Percentiles rank a stretch among this genome's conserved stretches.
phyloP scores from a whole-genome alignment of 2,329 filamentous ascomycete species.

The Clonostachys solani region DNA sequence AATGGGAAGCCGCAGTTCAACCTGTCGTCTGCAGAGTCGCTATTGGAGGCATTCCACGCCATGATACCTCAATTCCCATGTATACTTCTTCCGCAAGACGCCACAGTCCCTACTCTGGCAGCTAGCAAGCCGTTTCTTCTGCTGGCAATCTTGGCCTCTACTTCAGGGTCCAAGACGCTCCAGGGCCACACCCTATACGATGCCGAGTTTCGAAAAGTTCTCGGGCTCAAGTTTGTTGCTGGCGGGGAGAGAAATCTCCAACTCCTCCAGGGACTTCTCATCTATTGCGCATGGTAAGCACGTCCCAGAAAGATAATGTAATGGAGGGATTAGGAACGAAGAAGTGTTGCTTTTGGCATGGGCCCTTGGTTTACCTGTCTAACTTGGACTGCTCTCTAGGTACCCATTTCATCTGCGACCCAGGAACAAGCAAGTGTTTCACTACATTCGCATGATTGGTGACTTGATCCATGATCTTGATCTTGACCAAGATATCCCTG shows the following conservation, averaged over 20 bases:
- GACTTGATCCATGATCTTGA: conserved; percentile 47
- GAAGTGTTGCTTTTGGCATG: background rate
- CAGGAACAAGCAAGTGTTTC: conserved; percentile 41
- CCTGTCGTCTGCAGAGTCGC: conserved; percentile 42
- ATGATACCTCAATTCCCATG: conserved; percentile 41
- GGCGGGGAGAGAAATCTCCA: conserved; percentile 53
- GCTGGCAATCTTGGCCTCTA: conserved; percentile 46
- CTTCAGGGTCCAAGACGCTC: conserved; percentile 40
- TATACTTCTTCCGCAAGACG: conserved; percentile 31
- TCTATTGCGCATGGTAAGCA: conserved; percentile 53
- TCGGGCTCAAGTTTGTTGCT: conserved; percentile 53
- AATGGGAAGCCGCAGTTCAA: conserved; percentile 49
- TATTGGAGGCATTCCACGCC: conserved; percentile 35
- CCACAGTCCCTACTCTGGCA: conserved; percentile 37
- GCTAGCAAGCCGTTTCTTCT: conserved; percentile 46
- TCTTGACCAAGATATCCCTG: conserved; percentile 31
- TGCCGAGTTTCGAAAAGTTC: conserved; percentile 50
- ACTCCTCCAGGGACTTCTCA: conserved; percentile 49
- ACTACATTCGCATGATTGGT: conserved; percentile 47
- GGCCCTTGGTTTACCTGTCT: background rate
- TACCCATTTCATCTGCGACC: conserved; percentile 51
- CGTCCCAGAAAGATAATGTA: background rate
- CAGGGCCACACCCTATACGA: conserved; percentile 51
- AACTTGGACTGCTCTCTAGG: conserved; percentile 23
- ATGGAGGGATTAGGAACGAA: background rate